Percentiles rank a stretch among this genome's conserved stretches.
Conservation (phyloP, 495 filamentous ascomycete genomes). For the Annulohypoxylon moriforme region DNA sequence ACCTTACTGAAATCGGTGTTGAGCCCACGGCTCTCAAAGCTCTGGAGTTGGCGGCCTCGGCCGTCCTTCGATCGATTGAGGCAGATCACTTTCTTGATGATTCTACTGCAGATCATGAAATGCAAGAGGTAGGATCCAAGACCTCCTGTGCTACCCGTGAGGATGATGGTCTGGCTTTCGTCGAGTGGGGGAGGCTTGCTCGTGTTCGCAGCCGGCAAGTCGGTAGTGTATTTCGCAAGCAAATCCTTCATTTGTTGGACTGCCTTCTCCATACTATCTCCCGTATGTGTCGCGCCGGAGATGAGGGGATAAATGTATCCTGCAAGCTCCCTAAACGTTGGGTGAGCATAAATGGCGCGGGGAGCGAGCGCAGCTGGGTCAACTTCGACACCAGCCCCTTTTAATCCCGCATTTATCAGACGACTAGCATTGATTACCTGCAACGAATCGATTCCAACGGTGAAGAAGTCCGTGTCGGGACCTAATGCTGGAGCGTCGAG, state of each 20-base stretch:
- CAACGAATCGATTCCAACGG: slow-evolving; percentile 64
- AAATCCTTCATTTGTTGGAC: slow-evolving; percentile 14
- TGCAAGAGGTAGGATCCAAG: slow-evolving; percentile 67
- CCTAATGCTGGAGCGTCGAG: slow-evolving; percentile 46
- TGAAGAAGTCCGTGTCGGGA: slow-evolving; percentile 57
- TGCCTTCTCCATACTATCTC: slow-evolving; percentile 7
- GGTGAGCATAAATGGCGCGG: slow-evolving; percentile 55
- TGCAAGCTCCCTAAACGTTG: slow-evolving; percentile 48
- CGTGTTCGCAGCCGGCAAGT: slow-evolving; percentile 38
- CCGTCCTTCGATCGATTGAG: slow-evolving; percentile 59
- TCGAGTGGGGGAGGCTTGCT: slow-evolving; percentile 44
- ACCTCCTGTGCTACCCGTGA: slow-evolving; percentile 70
- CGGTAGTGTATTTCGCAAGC: slow-evolving; percentile 47
- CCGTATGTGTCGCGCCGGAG: slow-evolving; percentile 11
- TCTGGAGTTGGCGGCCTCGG: slow-evolving; percentile 37
- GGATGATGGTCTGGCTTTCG: slow-evolving; percentile 54
- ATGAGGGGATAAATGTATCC: slow-evolving; percentile 42
- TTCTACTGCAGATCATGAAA: slow-evolving; percentile 44
- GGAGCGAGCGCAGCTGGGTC: slow-evolving; percentile 48
- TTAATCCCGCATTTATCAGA: slow-evolving; percentile 48
- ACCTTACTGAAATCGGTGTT: slow-evolving; percentile 41
- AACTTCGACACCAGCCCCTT: slow-evolving; percentile 48
- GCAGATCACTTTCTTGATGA: slow-evolving; percentile 63
- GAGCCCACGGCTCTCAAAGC: slow-evolving; percentile 54
- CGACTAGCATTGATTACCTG: slow-evolving; percentile 56